A percentile compares a stretch with the other conserved stretches of the same genome.
Evolutionary conservation across 78 protist genomes (phyloP).

Genomic region (Chrysochromulina parva): DNA sequence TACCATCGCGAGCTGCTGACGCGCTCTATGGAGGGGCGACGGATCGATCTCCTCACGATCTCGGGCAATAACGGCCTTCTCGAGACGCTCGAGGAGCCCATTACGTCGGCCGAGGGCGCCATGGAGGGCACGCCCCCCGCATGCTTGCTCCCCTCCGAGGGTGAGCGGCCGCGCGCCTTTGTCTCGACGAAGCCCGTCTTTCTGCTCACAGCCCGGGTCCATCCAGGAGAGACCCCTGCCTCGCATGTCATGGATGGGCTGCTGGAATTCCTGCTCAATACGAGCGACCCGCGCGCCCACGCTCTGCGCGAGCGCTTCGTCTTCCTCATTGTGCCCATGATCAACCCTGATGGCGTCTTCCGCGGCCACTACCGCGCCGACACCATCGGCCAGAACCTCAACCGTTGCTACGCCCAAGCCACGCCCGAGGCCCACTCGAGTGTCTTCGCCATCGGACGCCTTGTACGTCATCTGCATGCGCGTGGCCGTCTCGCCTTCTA

Average conservation of each 20-base stretch:
- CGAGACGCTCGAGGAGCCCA: too few relatives aligned
- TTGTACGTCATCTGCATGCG: background rate
- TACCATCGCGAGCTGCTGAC: background rate
- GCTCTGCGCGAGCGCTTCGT: conserved; percentile 27
- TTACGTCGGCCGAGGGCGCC: too few relatives aligned
- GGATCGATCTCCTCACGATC: too few relatives aligned
- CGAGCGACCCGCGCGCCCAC: conserved; percentile 21
- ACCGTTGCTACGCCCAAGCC: background rate
- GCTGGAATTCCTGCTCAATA: conserved; percentile 4
- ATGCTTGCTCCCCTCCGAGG: too few relatives aligned
- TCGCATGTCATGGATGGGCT: conserved; percentile 32
- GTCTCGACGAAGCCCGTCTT: background rate
- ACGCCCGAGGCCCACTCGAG: background rate
- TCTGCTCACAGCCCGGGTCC: conserved; percentile 47
- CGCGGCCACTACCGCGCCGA: conserved; percentile 49
- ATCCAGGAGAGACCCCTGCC: conserved; percentile 60
- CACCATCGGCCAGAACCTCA: conserved; percentile 43
- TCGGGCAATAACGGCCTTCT: too few relatives aligned
- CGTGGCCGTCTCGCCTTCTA: background rate
- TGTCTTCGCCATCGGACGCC: background rate
- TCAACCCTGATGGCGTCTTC: conserved; percentile 62
- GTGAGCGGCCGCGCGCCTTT: too few relatives aligned
- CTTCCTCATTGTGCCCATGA: conserved; percentile 42
- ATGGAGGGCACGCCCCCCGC: too few relatives aligned
- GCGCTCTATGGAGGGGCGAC: too few relatives aligned